These are phyloP conservation scores for Leishmania martiniquensis DNA, from an alignment of 208 protist genomes.

Conservation along the genomic window DNA sequence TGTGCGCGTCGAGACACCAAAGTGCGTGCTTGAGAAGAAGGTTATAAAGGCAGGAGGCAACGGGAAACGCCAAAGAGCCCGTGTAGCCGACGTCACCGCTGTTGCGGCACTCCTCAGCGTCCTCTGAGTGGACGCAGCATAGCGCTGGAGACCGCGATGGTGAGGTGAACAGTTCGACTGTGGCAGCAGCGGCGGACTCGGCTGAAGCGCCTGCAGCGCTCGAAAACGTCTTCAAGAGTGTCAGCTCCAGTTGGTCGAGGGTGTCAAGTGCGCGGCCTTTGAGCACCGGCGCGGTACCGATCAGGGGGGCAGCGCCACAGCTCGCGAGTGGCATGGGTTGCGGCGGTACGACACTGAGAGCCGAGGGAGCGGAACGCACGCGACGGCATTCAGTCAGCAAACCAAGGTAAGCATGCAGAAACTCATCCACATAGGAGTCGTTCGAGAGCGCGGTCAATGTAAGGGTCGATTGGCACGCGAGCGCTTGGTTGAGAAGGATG, in stretches of 20 bases:
- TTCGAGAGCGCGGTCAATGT: constrained; percentile 32
- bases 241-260: constrained; percentile 39
- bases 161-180: neutral
- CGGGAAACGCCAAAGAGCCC: constrained; percentile 5
- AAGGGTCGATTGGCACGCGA: constrained; percentile 9
- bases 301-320: neutral
- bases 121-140: neutral
- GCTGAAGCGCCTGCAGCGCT: constrained; percentile 8
- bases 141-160: neutral
- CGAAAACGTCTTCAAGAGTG: constrained; percentile 43
- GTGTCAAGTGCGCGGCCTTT: constrained; percentile 27
- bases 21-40: constrained; percentile 36
- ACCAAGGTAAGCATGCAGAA: constrained; percentile 62
- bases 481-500: neutral
- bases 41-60: constrained; percentile 31
- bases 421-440: constrained; percentile 50
- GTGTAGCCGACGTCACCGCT: neutral
- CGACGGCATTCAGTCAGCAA: constrained; percentile 44
- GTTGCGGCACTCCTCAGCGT: neutral
- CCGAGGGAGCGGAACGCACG: constrained; percentile 6
- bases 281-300: neutral
- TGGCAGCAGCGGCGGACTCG: neutral
- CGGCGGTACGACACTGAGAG: neutral
- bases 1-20: constrained; percentile 17
- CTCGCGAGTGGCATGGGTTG: neutral